A percentile compares a stretch with the other conserved stretches of the same genome.
Evolutionary conservation across 768 basidiomycete genomes (phyloP).

Genomic region (Lentinula sp.): DNA sequence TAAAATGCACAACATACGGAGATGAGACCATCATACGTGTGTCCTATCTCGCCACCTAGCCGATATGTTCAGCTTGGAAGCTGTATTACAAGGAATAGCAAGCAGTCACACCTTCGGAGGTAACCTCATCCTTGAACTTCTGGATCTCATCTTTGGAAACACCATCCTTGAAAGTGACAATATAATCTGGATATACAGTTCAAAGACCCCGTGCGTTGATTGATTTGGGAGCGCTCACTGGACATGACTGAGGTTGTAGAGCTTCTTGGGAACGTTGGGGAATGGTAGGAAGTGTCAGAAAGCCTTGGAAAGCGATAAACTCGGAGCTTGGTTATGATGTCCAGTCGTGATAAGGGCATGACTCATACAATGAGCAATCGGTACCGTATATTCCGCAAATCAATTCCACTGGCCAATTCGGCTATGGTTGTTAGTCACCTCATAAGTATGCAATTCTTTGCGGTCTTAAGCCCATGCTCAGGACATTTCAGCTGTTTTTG

Average conservation of each 20-base stretch:
- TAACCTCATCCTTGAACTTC: conserved; percentile 31
- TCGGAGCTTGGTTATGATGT: too few species aligned
- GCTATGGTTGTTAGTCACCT: not conserved
- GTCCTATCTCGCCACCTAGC: conserved; percentile 38
- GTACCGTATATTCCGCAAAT: not conserved
- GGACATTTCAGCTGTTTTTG: not conserved
- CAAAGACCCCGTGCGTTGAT: not conserved
- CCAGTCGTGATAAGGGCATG: not conserved
- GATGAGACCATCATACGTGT: conserved; percentile 29
- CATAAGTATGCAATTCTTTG: conserved; percentile 1
- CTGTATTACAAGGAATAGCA: not conserved
- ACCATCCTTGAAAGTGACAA: conserved; percentile 48
- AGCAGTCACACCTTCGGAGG: conserved; percentile 27
- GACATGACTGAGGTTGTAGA: conserved; percentile 1
- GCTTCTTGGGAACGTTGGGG: not conserved
- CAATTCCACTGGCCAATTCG: too few species aligned
- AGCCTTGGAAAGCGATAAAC: not conserved
- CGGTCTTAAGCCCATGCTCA: not conserved
- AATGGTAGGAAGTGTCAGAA: not conserved
- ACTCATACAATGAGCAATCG: conserved; percentile 2
- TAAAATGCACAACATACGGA: conserved; percentile 23
- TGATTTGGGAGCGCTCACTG: not conserved
- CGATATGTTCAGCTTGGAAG: not conserved
- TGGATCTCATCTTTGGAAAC: conserved; percentile 35
- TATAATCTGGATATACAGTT: conserved; percentile 32